phyloP scores from a whole-genome alignment of 495 filamentous ascomycete species.

The Talaromyces trachyspermus region DNA sequence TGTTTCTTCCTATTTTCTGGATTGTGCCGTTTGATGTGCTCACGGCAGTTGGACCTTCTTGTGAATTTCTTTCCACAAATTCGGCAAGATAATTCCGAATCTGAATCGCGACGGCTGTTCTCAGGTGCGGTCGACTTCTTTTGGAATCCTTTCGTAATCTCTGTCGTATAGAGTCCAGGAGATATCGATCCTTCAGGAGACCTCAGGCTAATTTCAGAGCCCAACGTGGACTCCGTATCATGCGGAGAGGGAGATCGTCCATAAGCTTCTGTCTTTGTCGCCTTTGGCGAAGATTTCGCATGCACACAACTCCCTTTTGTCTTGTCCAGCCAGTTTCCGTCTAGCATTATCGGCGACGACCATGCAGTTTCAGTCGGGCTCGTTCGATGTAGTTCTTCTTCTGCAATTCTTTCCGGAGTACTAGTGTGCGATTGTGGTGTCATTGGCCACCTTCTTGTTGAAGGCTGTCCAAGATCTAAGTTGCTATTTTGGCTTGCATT shows the following conservation, averaged over 20 bases:
- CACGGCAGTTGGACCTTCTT: constrained; percentile 82
- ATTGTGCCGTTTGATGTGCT: constrained; percentile 87
- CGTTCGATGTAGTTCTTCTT: not conserved
- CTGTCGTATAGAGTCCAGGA: not conserved
- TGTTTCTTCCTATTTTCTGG: constrained; percentile 63
- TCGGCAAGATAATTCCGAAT: constrained; percentile 58
- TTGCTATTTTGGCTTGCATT: not conserved
- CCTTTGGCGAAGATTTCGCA: not conserved
- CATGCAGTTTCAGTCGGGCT: not conserved
- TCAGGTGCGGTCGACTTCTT: not conserved
- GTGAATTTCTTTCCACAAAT: constrained; percentile 77
- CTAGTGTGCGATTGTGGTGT: constrained; percentile 3
- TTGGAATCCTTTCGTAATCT: not conserved
- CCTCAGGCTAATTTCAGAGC: not conserved
- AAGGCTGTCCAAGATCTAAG: not conserved
- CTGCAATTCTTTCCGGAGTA: not conserved
- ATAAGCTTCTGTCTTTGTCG: not conserved
- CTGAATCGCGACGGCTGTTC: not conserved
- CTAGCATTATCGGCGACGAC: not conserved
- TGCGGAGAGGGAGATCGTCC: constrained; percentile 3
- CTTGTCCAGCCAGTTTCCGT: not conserved
- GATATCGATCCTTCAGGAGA: constrained; percentile 1
- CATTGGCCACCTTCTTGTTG: constrained; percentile 2
- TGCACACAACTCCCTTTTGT: not conserved
- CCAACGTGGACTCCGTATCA: not conserved